A percentile compares a stretch with the other conserved stretches of the same genome.
These are phyloP conservation scores for Saccharomyces hybrid DNA, from an alignment of 1,139 yeast genomes.

Conservation along the genomic window DNA sequence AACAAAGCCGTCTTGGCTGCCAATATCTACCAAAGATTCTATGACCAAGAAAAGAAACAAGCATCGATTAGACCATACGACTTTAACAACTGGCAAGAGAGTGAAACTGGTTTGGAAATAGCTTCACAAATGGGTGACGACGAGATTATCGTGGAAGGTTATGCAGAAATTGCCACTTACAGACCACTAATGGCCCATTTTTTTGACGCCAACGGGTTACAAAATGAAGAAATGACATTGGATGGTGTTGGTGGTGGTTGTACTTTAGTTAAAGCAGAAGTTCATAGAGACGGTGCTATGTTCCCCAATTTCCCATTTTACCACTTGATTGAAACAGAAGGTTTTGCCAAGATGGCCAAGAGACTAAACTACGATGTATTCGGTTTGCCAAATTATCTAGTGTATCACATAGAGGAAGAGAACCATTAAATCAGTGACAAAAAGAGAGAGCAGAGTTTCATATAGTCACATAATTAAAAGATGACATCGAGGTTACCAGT, in stretches of 20 bases:
- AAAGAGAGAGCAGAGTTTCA: background rate
- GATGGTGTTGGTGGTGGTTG: constrained; percentile 99
- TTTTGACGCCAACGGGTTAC: constrained; percentile 58
- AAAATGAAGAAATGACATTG: constrained; percentile 59
- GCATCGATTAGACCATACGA: constrained; percentile 81
- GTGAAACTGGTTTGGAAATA: constrained; percentile 71
- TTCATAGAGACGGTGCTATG: constrained; percentile 98
- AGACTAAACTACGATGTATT: constrained; percentile 83
- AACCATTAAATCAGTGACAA: constrained; percentile 8
- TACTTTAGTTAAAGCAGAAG: constrained; percentile 89
- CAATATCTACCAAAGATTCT: constrained; percentile 80
- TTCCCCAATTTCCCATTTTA: constrained; percentile 97
- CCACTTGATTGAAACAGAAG: constrained; percentile 94
- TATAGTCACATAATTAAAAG: background rate
- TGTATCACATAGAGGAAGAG: constrained; percentile 73
- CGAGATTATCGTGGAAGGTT: constrained; percentile 89
- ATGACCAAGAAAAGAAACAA: constrained; percentile 48
- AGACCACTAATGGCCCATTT: constrained; percentile 92
- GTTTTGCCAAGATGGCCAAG: constrained; percentile 96
- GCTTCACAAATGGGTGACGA: constrained; percentile 71
- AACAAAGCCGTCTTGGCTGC: constrained; percentile 85
- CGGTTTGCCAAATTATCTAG: constrained; percentile 91
- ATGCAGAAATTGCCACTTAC: constrained; percentile 85
- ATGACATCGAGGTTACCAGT: background rate
- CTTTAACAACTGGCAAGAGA: constrained; percentile 93